A percentile compares a stretch with the other conserved stretches of the same genome.
Evolutionary conservation across 1,284 basidiomycete species (phyloP).

Genomic region (Flammula alnicola): DNA sequence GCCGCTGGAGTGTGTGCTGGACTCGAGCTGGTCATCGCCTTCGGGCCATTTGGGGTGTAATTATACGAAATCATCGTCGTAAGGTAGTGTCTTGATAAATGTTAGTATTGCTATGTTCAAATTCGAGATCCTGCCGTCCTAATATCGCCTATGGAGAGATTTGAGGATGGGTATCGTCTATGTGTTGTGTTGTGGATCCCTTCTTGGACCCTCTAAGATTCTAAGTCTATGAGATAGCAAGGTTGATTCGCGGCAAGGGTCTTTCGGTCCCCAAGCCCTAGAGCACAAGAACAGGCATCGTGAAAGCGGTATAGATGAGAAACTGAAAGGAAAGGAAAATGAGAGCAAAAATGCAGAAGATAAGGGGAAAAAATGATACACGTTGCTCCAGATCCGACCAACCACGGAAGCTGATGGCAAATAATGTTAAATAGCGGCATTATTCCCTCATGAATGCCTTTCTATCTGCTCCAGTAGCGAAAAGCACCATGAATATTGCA

Average conservation of each 20-base stretch:
- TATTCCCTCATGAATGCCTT: neutral
- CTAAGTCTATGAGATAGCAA: constrained; percentile 14
- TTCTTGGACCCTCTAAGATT: constrained; percentile 25
- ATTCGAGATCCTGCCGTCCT: neutral
- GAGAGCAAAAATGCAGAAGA: constrained; percentile 1
- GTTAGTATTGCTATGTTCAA: constrained; percentile 11
- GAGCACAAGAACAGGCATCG: constrained; percentile 43
- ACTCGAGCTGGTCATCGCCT: constrained; percentile 1
- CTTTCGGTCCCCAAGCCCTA: constrained; percentile 36
- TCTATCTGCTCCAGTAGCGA: neutral
- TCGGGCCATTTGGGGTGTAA: constrained; percentile 1
- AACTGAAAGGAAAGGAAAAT: constrained; percentile 5
- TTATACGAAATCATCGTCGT: constrained; percentile 5
- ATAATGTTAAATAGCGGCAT: constrained; percentile 15
- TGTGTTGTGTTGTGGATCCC: constrained; percentile 3
- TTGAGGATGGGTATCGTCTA: constrained; percentile 32
- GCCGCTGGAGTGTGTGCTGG: constrained; percentile 19
- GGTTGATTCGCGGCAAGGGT: constrained; percentile 27
- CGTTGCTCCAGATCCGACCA: constrained; percentile 14
- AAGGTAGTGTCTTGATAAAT: neutral
- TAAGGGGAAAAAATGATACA: constrained; percentile 21
- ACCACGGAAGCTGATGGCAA: constrained; percentile 19
- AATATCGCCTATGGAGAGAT: constrained; percentile 2
- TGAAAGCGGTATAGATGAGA: constrained; percentile 23
- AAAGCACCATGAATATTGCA: neutral